A percentile compares a stretch with the other conserved stretches of the same genome.
These are phyloP conservation scores for Carex kokanica DNA, from an alignment of 176 grass and related monocot species.

Conservation along the genomic window DNA sequence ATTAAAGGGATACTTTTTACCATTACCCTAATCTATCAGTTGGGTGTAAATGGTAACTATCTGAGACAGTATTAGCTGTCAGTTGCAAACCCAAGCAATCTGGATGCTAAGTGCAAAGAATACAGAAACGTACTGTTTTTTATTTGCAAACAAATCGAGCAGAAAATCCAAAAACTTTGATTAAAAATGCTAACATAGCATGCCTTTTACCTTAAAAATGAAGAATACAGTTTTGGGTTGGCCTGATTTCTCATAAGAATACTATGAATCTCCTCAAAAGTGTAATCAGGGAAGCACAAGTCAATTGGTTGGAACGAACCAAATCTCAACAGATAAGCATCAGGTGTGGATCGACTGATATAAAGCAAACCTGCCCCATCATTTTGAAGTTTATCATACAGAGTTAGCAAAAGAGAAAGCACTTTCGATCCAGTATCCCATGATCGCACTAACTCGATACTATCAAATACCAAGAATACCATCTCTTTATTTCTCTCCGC, in stretches of 20 bases:
- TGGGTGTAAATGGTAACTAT: background rate
- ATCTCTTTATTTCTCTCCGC: constrained; percentile 24
- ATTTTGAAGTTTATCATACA: constrained; percentile 55
- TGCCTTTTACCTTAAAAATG: constrained; percentile 61
- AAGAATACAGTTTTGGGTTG: constrained; percentile 62
- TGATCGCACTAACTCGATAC: constrained; percentile 55
- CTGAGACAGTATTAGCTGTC: background rate
- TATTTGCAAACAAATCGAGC: background rate
- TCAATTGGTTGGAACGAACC: constrained; percentile 62
- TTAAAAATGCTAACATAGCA: background rate
- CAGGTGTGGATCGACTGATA: constrained; percentile 64
- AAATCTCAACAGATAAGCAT: constrained; percentile 66
- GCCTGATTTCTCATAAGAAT: constrained; percentile 69
- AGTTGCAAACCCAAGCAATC: background rate
- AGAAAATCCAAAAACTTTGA: background rate
- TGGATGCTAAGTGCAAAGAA: background rate
- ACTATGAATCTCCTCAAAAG: constrained; percentile 49
- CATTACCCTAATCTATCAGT: background rate
- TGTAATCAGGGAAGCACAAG: constrained; percentile 80
- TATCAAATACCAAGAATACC: constrained; percentile 82
- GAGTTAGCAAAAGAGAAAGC: constrained; percentile 51
- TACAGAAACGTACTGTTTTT: background rate
- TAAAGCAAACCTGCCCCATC: constrained; percentile 66
- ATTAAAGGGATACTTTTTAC: background rate
- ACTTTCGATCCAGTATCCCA: constrained; percentile 67